Percentiles rank a stretch among this genome's conserved stretches.
phyloP scores from a whole-genome alignment of 2,329 filamentous ascomycete genomes.

The Colletotrichum tamarilloi region DNA sequence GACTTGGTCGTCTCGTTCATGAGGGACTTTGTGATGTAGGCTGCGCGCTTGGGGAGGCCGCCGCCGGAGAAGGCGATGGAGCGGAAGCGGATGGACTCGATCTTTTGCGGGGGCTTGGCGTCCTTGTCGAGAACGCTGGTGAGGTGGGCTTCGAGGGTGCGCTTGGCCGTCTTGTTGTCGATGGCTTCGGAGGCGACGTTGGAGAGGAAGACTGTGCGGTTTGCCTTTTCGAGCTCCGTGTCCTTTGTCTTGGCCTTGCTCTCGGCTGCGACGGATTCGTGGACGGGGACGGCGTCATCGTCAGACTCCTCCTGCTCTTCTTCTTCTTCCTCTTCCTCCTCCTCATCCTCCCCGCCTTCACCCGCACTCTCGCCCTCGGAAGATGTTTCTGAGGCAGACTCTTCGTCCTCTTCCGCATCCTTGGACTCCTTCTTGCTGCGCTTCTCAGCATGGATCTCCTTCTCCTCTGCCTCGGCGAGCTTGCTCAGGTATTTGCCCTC shows the following conservation, averaged over 20 bases:
- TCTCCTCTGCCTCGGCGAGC: slow-evolving; percentile 68
- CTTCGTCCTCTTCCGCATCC: slow-evolving; percentile 61
- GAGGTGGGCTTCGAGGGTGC: slow-evolving; percentile 80
- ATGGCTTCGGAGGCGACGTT: slow-evolving; percentile 90
- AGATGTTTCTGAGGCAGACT: slow-evolving; percentile 46
- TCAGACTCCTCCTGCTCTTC: slow-evolving; percentile 50
- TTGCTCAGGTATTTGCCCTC: slow-evolving; percentile 78
- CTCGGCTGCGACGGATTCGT: slow-evolving; percentile 66
- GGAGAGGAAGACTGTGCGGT: slow-evolving; percentile 90
- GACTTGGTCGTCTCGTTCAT: slow-evolving; percentile 93
- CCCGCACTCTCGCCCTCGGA: slow-evolving; percentile 47
- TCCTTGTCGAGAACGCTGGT: slow-evolving; percentile 74
- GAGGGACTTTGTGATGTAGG: slow-evolving; percentile 89
- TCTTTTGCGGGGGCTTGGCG: slow-evolving; percentile 70
- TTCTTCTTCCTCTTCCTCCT: slow-evolving; percentile 59
- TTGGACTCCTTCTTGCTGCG: slow-evolving; percentile 56
- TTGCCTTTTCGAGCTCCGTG: slow-evolving; percentile 82
- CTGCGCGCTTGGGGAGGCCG: slow-evolving; percentile 90
- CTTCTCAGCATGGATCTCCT: slow-evolving; percentile 65
- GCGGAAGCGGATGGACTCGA: slow-evolving; percentile 94
- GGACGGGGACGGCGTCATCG: slow-evolving; percentile 59
- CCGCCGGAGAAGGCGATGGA: slow-evolving; percentile 86
- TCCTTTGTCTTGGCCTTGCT: slow-evolving; percentile 59
- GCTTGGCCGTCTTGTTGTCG: slow-evolving; percentile 83
- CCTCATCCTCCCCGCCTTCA: slow-evolving; percentile 54